Conservation (phyloP, 768 basidiomycete genomes). For the Pseudohyphozyma bogoriensis region DNA sequence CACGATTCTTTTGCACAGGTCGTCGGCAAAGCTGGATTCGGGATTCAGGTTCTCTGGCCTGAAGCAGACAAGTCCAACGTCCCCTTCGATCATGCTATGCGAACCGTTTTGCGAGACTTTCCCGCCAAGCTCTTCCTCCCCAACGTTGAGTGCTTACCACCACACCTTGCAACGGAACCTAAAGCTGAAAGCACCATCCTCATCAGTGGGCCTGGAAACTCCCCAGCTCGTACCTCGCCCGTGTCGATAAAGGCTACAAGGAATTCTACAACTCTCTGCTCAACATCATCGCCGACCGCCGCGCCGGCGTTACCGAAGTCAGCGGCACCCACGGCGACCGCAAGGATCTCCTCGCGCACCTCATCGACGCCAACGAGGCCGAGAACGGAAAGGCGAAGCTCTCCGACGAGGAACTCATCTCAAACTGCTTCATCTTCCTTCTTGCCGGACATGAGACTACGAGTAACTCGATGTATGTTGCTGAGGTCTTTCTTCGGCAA, state of each 20-base stretch:
- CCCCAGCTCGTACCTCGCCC: slow-evolving; percentile 1
- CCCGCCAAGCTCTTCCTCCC: slow-evolving; percentile 16
- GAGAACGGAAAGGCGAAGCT: slow-evolving; percentile 7
- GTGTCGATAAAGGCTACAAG: slow-evolving; percentile 6
- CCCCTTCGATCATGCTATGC: neutral
- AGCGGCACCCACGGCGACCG: neutral
- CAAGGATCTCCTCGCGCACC: slow-evolving; percentile 10
- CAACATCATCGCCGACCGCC: slow-evolving; percentile 24
- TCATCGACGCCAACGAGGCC: slow-evolving; percentile 7
- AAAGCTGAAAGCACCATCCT: neutral
- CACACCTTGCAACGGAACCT: neutral
- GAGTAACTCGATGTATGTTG: slow-evolving; percentile 28
- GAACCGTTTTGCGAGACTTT: slow-evolving; percentile 9
- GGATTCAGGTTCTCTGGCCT: slow-evolving; percentile 7
- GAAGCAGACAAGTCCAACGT: neutral
- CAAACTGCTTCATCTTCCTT: slow-evolving; percentile 30
- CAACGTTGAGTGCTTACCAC: slow-evolving; percentile 10
- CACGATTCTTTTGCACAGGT: slow-evolving; percentile 9
- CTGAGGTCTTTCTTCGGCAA: slow-evolving; percentile 5
- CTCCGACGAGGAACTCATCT: slow-evolving; percentile 12
- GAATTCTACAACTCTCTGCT: slow-evolving; percentile 24
- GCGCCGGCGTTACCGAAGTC: slow-evolving; percentile 6
- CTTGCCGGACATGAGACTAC: slow-evolving; percentile 36
- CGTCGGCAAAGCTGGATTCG: slow-evolving; percentile 17
- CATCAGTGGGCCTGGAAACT: slow-evolving; percentile 10